These are phyloP conservation scores for Cytospora schulzeri DNA, from an alignment of 2,329 filamentous ascomycete genomes.

Conservation along the genomic window DNA sequence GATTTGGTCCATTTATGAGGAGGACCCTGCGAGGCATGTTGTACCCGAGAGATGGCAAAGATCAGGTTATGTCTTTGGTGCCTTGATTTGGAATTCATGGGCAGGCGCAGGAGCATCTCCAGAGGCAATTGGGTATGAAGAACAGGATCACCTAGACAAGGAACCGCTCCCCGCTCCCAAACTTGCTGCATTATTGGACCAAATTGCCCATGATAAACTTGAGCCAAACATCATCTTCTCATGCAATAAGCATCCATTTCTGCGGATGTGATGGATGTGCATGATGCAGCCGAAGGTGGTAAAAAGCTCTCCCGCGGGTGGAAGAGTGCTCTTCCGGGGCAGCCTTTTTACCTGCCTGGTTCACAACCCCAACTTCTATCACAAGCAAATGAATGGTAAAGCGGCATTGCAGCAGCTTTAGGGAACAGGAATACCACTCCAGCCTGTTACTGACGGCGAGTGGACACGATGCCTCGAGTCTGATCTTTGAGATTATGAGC, in stretches of 20 bases:
- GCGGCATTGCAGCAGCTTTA: no score
- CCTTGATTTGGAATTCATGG: not conserved
- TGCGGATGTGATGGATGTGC: not conserved
- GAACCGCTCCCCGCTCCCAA: no score
- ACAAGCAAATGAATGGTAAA: no score
- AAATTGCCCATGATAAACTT: not conserved
- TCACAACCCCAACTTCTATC: no score
- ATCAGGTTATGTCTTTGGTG: not conserved
- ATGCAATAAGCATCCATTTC: fast-evolving
- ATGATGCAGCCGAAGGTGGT: not conserved
- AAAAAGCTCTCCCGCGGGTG: conserved; percentile 8
- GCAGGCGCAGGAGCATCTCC: no score
- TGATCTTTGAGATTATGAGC: no score
- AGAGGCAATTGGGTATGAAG: no score
- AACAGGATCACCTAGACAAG: no score
- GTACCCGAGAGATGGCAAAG: not conserved
- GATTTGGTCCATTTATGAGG: conserved; percentile 80
- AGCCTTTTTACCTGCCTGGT: not conserved
- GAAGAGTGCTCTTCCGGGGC: conserved; percentile 21
- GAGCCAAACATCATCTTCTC: not conserved
- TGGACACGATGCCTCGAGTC: no score
- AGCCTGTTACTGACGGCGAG: no score
- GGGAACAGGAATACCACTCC: no score
- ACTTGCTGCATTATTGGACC: no score
- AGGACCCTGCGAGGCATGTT: conserved; percentile 56